Base-by-base conservation (phyloP, 495 filamentous ascomycete genomes). In the Viridothelium virens region DNA sequence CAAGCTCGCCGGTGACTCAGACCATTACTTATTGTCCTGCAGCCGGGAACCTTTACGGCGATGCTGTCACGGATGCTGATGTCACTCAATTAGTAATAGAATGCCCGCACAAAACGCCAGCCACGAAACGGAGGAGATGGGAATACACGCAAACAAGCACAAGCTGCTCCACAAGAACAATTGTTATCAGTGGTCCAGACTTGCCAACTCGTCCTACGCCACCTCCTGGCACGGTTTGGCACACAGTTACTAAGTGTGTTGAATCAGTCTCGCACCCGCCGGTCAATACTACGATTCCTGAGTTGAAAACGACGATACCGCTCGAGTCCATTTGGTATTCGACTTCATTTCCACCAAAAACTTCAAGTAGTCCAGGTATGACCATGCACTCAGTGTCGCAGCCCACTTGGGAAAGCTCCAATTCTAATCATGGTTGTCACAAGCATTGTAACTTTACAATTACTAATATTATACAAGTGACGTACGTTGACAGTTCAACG, bases 381-480 rank as follows among this genome's bases (percentile, higher is more conserved):
- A 59, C 53, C 5, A 59, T 3, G 36, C 3, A 59, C 7, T 59
- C 31, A 14, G 5, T 31, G 7, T 59, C 31, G 33, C 53, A 18
- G 7, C 3, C 7, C 18, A n/a, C 5, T 18, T 18, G 18, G 41
- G 14, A 44, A 14, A 44, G 14, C 7, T 14, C 41, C 14, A 18
- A 18, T 36, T 6, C 7, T 36, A n/a, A 2, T 18, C 31, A 36
- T 14, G 3, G 31, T 10, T 31, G 3, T 59, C 7, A 59, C 7
- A 59, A 7, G 36, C 31, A 3, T 3, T 33, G 18, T 59, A 36
- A n/a, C 53, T 59, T 59, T 5, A 36, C 53, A 59, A 16, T 18
- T 9, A 59, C 53, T 59, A 59, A 59, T 31, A 34, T 59, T 59
- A 3, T 59, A 31, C n/a, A 11, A 59, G 53, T 59, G 25, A 59